Evolutionary conservation across 2,329 filamentous ascomycete genomes (phyloP).

Genomic region (Alternaria brassicae): DNA sequence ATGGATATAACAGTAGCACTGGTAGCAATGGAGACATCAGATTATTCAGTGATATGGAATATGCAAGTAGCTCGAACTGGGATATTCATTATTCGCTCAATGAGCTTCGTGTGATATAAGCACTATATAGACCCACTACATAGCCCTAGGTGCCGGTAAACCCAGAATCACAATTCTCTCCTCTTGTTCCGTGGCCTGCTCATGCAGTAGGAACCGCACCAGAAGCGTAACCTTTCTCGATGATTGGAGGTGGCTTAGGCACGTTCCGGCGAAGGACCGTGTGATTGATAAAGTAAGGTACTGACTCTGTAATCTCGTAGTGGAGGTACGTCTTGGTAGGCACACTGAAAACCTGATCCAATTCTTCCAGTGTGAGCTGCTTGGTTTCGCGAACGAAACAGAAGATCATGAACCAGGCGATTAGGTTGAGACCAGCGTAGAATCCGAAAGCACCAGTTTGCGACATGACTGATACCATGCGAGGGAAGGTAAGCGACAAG

Average conservation of each 20-base stretch:
- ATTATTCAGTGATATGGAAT: too few relatives aligned
- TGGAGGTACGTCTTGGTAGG: constrained; percentile 47
- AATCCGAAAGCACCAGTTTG: constrained; percentile 51
- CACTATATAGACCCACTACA: background rate
- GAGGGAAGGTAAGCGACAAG: constrained; percentile 49
- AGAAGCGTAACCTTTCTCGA: constrained; percentile 36
- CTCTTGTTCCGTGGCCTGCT: background rate
- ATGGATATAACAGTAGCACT: background rate
- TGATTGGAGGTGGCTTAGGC: constrained; percentile 49
- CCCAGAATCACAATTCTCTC: background rate
- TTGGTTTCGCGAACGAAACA: constrained; percentile 51
- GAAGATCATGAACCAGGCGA: constrained; percentile 52
- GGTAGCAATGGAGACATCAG: background rate
- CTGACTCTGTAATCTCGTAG: constrained; percentile 50
- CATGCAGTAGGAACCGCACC: constrained; percentile 6
- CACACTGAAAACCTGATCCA: constrained; percentile 48
- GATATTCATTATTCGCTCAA: background rate
- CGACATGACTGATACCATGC: constrained; percentile 50
- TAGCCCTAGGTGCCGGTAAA: too few relatives aligned
- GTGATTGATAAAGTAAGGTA: constrained; percentile 54
- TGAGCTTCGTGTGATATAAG: background rate
- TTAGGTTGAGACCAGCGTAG: constrained; percentile 51
- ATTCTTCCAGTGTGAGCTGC: constrained; percentile 50
- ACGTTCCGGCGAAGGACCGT: constrained; percentile 50
- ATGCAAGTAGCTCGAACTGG: background rate